These are phyloP conservation scores for Eimeria brunetti DNA, from an alignment of 169 alveolate species.

Conservation along the genomic window DNA sequence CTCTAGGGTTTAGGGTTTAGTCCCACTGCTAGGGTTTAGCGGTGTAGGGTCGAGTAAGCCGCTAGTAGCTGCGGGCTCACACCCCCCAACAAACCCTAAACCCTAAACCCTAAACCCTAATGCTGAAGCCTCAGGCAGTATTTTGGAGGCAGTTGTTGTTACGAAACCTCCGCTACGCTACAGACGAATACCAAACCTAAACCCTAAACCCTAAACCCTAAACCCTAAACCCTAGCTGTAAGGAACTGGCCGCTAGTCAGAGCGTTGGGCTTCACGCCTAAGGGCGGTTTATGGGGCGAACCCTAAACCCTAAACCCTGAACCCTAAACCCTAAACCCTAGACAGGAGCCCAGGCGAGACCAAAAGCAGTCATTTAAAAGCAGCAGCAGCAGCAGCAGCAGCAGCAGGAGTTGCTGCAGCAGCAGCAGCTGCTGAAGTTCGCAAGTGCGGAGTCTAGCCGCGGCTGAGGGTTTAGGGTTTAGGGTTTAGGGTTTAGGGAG, in stretches of 20 bases:
- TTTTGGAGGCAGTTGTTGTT: no score
- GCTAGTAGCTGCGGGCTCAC: no score
- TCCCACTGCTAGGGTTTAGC: no score
- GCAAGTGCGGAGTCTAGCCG: not conserved
- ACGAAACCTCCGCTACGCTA: no score
- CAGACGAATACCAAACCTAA: no score
- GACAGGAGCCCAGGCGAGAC: not conserved
- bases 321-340: not conserved
- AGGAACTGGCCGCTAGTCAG: no score
- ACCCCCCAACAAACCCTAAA: no score
- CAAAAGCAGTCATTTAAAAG: not conserved
- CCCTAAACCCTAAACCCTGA: not conserved
- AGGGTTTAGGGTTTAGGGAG: slow-evolving; percentile 16
- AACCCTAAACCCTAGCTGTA: not conserved
- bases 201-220: not conserved
- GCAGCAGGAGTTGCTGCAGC: slow-evolving; percentile 32
- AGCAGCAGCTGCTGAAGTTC: not conserved
- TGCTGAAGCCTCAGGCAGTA: no score
- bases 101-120: no score
- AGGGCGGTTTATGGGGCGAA: not conserved
- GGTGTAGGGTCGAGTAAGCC: no score
- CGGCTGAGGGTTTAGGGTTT: not conserved
- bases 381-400: slow-evolving; percentile 9
- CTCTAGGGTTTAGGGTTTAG: no score
- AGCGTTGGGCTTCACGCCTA: not conserved